Evolutionary conservation across 192 early-diverging fungal species (phyloP).

Genomic region (Gryganskiella cystojenkinii): DNA sequence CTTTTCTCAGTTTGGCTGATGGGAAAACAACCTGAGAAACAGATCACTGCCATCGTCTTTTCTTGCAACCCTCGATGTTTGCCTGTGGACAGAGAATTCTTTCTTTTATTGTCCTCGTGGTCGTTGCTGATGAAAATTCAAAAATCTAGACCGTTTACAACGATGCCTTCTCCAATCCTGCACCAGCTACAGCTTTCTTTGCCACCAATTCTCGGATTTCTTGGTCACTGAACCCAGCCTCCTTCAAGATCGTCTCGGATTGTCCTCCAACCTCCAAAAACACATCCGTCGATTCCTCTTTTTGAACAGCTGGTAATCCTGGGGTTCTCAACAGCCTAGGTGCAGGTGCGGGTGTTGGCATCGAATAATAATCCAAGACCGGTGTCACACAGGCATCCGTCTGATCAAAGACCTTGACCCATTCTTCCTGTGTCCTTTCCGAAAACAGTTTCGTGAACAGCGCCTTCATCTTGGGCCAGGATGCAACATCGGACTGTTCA

Average conservation of each 20-base stretch:
- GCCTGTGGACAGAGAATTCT: too few species aligned
- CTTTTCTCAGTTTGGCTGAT: too few species aligned
- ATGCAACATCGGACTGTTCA: slow-evolving; percentile 57
- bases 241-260: slow-evolving; percentile 50
- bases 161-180: slow-evolving; percentile 38
- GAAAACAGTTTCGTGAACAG: slow-evolving; percentile 59
- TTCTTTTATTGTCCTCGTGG: not conserved
- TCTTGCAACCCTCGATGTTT: too few species aligned
- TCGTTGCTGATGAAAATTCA: not conserved
- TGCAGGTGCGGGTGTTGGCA: slow-evolving; percentile 60
- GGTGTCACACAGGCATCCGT: slow-evolving; percentile 76
- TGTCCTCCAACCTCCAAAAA: slow-evolving; percentile 60
- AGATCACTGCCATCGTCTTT: too few species aligned
- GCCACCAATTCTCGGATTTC: slow-evolving; percentile 52
- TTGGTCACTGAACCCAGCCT: slow-evolving; percentile 53
- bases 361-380: slow-evolving; percentile 60
- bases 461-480: slow-evolving; percentile 66
- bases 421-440: slow-evolving; percentile 71
- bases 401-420: slow-evolving; percentile 65
- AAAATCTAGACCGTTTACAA: slow-evolving; percentile 4
- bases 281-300: slow-evolving; percentile 10
- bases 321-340: slow-evolving; percentile 67
- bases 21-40: too few species aligned
- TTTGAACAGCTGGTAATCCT: slow-evolving; percentile 1
- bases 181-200: slow-evolving; percentile 31